phyloP scores from a whole-genome alignment of 139 green algal species.

The Volvox africanus region DNA sequence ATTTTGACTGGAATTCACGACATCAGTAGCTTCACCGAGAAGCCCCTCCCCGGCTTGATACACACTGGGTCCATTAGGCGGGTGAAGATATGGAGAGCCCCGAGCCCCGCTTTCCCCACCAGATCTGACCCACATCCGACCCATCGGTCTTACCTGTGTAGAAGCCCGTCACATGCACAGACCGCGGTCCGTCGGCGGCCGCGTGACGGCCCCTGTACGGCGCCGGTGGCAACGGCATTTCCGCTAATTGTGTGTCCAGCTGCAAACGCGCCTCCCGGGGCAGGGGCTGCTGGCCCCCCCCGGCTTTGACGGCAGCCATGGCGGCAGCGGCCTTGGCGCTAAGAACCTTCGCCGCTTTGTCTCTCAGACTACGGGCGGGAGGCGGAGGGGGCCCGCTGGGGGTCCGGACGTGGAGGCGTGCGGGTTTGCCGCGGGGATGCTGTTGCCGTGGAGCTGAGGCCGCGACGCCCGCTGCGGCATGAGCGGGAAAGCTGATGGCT shows the following conservation, averaged over 20 bases:
- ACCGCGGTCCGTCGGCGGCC: not conserved
- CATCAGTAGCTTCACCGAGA: too few species aligned
- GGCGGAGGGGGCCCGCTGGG: not conserved
- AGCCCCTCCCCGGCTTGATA: too few species aligned
- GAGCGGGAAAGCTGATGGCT: too few species aligned
- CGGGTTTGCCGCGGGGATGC: not conserved
- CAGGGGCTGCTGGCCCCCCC: constrained; percentile 16
- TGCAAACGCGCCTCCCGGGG: not conserved
- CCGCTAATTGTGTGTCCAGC: constrained; percentile 5
- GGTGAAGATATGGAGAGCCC: too few species aligned
- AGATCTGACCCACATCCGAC: too few species aligned
- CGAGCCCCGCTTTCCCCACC: too few species aligned
- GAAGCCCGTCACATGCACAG: constrained; percentile 5
- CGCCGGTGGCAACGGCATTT: not conserved
- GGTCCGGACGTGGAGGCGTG: not conserved
- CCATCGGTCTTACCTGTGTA: constrained; percentile 3
- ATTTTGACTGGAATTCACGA: too few species aligned
- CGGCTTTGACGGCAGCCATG: constrained; percentile 1
- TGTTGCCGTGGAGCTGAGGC: not conserved
- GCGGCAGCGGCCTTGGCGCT: constrained; percentile 14
- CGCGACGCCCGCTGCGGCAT: too few species aligned
- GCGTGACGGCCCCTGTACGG: not conserved
- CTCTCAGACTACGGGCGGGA: not conserved
- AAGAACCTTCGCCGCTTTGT: constrained; percentile 2
- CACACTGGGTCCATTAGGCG: too few species aligned